Conservation (phyloP, 1,139 yeast genomes). For the Lodderomyces pseudojiufengensis region DNA sequence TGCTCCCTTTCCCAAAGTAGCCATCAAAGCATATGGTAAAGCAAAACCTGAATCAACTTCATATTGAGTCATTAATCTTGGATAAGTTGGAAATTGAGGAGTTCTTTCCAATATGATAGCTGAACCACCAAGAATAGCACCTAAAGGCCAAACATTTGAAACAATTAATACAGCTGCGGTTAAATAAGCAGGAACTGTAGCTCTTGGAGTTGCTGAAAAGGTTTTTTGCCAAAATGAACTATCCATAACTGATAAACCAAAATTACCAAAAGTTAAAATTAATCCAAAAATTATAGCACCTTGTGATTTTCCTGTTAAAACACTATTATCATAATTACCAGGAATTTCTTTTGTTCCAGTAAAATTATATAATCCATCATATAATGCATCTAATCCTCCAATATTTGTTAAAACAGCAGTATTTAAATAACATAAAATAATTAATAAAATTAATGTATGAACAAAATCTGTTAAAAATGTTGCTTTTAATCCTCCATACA, state of each 20-base stretch:
- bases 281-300: conserved; percentile 29
- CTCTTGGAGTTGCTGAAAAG: conserved; percentile 30
- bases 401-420: conserved; percentile 26
- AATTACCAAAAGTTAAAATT: conserved; percentile 26
- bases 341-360: conserved; percentile 19
- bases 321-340: conserved; percentile 33
- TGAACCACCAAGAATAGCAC: conserved; percentile 27
- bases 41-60: conserved; percentile 29
- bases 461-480: conserved; percentile 37
- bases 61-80: conserved; percentile 22
- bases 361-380: conserved; percentile 19
- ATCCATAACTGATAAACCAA: conserved; percentile 30
- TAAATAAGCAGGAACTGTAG: conserved; percentile 37
- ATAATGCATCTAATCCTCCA: conserved; percentile 30
- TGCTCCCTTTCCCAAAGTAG: conserved; percentile 26
- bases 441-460: conserved; percentile 32
- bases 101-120: conserved; percentile 23
- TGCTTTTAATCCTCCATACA: conserved; percentile 41
- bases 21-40: conserved; percentile 26
- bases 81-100: conserved; percentile 28
- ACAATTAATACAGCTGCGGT: conserved; percentile 31
- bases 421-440: conserved; percentile 25
- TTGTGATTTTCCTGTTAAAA: conserved; percentile 32
- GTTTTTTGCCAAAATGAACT: conserved; percentile 34
- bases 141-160: conserved; percentile 32